Evolutionary conservation across 768 basidiomycete genomes (phyloP), one percentile per base, ranked within the genome.

Genomic region (Suillus americanus): DNA sequence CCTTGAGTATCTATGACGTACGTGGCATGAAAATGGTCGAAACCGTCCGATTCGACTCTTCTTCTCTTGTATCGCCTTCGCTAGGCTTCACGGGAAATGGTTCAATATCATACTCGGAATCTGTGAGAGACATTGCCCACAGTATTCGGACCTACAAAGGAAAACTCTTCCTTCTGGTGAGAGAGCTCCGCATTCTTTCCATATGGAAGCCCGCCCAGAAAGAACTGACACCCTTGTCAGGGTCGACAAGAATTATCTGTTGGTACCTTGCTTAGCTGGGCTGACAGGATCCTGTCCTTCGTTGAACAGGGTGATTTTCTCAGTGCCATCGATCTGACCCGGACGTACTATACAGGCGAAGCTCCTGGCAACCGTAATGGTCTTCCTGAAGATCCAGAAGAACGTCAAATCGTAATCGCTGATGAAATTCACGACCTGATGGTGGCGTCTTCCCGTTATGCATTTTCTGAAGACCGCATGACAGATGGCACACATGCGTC

Each of bases 401-500:
- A 83, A 50, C 84, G 91, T 28, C 84, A 83, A 68, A 76, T 77
- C 33, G 79, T 93, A 38, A 86, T 97, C 46, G 91, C 90, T 2
- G 82, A 85, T 61, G 90, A 91, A 71, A 82, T 98, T 64, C 83
- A 83, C 41, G 92, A 91, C 64, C 82, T 99, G 37, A 91, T 99
- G 89, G 78, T 80, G 13, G 95, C 97, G 3, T 97, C 97, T 2
- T 82, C 91, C 48, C 86, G 82, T 23, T 99, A 96, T 75, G 88
- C 91, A 1, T 99, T 99, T 75, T 96, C 97, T 2, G 94, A 97
- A 71, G 95, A 99, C 16, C 89, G 97, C 30, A 89, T 99, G 86
- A 89, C 83, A 28, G 97, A 99, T 74, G 85, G 83, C 46, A 97
- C 95, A 2, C 95, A 98, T 76, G 73, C 79, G 60, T 90, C 87